Conservation (phyloP, 441 rosid genomes). For the Arabidopsis lyrata region DNA sequence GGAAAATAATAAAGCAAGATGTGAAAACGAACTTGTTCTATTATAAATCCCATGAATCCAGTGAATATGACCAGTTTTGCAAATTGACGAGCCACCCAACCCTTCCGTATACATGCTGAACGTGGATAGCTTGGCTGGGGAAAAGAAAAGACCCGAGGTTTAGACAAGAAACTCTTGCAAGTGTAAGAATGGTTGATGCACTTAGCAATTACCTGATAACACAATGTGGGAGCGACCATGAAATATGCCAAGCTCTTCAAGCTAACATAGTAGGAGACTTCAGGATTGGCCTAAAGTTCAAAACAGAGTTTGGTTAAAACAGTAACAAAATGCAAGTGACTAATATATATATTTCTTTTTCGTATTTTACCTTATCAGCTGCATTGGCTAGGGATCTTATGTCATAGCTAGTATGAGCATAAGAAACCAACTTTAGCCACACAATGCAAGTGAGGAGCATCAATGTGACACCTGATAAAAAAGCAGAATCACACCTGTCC, state of each 20-base stretch:
- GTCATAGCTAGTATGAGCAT: slow-evolving; percentile 78
- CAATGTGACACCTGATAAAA: slow-evolving; percentile 73
- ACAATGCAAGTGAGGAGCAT: slow-evolving; percentile 91
- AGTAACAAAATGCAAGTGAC: slow-evolving; percentile 9
- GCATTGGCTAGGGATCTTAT: slow-evolving; percentile 63
- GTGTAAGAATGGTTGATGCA: slow-evolving; percentile 10
- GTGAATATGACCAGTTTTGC: slow-evolving; percentile 84
- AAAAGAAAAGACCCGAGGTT: slow-evolving; percentile 2
- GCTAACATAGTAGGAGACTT: slow-evolving; percentile 55
- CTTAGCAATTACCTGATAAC: slow-evolving; percentile 81
- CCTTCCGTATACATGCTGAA: slow-evolving; percentile 74
- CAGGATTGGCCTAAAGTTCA: slow-evolving; percentile 59
- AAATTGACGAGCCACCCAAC: slow-evolving; percentile 93
- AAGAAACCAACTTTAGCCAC: slow-evolving; percentile 90
- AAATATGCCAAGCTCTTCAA: slow-evolving; percentile 91
- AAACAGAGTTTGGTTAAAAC: slow-evolving; percentile 32
- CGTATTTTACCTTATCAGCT: slow-evolving; percentile 62
- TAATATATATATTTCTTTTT: neutral
- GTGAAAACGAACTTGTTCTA: slow-evolving; percentile 75
- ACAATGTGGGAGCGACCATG: slow-evolving; percentile 97
- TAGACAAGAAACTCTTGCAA: slow-evolving; percentile 27
- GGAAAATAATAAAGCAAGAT: slow-evolving; percentile 15
- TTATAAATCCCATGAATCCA: slow-evolving; percentile 94
- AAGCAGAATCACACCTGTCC: slow-evolving; percentile 90
- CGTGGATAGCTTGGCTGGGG: slow-evolving; percentile 88